Evolutionary conservation across 208 protist species (phyloP), one percentile per base, ranked within the genome.

Genomic region (Crithidia expoeki): DNA sequence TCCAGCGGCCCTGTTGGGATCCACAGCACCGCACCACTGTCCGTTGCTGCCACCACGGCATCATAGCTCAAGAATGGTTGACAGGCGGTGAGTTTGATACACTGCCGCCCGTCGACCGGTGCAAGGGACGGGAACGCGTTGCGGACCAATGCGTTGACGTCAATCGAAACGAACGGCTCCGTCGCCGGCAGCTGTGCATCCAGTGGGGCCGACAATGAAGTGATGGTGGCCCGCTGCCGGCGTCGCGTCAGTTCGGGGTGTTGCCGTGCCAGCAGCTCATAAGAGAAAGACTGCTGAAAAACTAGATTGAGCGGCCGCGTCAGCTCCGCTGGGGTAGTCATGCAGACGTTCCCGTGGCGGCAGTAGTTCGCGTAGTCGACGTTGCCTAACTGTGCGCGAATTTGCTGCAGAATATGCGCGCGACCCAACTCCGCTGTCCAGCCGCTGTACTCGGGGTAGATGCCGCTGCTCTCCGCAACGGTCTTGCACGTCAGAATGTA

Each of bases 401-500:
- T 89, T 40, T 89, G 46, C 25, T 79, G 67, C 28, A 90, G 58
- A 30, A 96, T 81, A 61, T 92, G 81, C 23, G 86, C 55, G 23
- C 91, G 87, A 12, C 88, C 87, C 36, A 80, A 56, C 63, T 85
- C 79, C 5, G 89, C 80, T 12, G 81, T 89, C 89, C 91, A 96
- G 14, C 79, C 75, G 42, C 86, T 84, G 62, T 85, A 94, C 66
- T 89, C 81, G 1, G 88, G 86, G 76, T 91, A 96, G 32, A 81
- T 52, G 30, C 33, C 44, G 34, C 81, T 79, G 30, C 83, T 77
- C 59, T 94, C 88, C 11, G 86, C 76, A 0, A 96, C 89, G 21
- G 59, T 86, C 50, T 83, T 81, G 72, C 91, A 96, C 19, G 88
- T 92, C 9, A 96, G 83, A 11, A 96, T 58, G 79, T 96, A 96